These are phyloP conservation scores for Penicillium canariense DNA, from an alignment of 495 filamentous ascomycete species.

Conservation along the genomic window DNA sequence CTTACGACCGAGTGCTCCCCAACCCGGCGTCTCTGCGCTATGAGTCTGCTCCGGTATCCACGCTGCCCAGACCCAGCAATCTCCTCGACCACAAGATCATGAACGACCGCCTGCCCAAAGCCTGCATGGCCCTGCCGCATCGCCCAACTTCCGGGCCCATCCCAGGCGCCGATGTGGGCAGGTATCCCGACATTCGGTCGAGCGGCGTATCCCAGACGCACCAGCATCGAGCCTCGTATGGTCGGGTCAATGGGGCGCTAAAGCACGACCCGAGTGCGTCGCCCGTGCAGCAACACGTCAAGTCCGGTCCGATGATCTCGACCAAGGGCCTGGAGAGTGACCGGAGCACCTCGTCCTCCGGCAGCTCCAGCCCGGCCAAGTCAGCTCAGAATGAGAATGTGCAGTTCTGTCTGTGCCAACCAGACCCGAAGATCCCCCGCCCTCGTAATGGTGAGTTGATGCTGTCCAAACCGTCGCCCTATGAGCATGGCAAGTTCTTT, in stretches of 20 bases:
- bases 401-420: slow-evolving; percentile 89
- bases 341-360: slow-evolving; percentile 31
- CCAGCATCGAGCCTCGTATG: slow-evolving; percentile 28
- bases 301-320: slow-evolving; percentile 9
- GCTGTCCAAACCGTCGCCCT: slow-evolving; percentile 11
- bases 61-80: slow-evolving; percentile 34
- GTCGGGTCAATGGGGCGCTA: slow-evolving; percentile 21
- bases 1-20: slow-evolving; percentile 57
- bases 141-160: slow-evolving; percentile 4
- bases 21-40: slow-evolving; percentile 46
- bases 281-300: slow-evolving; percentile 7
- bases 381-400: slow-evolving; percentile 36
- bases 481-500: slow-evolving; percentile 29
- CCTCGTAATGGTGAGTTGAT: slow-evolving; percentile 85
- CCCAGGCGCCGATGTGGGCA: background rate
- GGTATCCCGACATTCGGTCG: slow-evolving; percentile 23
- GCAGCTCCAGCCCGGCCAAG: slow-evolving; percentile 37
- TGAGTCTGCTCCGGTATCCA: slow-evolving; percentile 36
- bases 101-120: slow-evolving; percentile 36
- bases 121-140: slow-evolving; percentile 12
- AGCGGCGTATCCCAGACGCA: slow-evolving; percentile 30
- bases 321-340: slow-evolving; percentile 12
- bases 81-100: slow-evolving; percentile 53
- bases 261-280: slow-evolving; percentile 13
- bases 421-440: slow-evolving; percentile 87